Evolutionary conservation across 805 yeast genomes (phyloP), one percentile per base, ranked within the genome.

Genomic region (Clavispora asparagi): DNA sequence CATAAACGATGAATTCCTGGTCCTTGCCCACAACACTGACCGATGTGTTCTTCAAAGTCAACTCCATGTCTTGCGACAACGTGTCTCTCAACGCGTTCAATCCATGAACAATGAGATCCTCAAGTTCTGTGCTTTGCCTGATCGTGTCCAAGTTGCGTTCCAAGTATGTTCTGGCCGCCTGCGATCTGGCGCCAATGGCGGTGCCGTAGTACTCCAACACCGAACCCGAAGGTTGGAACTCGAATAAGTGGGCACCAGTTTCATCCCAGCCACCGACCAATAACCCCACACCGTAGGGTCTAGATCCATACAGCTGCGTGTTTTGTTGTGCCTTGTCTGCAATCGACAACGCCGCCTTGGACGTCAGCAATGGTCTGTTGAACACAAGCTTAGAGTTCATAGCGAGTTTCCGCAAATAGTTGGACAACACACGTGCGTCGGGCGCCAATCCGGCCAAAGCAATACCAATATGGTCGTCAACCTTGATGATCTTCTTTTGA

Each of bases 381-480:
- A 79, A 94, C 26, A 91, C 82, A 76, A 92, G 77, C 59, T 81
- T 86, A 30, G 92, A 85, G 53, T 84, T 79, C 83, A 92, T 85
- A 43, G 97, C 95, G 60, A 91, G 94, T 58, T 88, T 90, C 64
- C 98, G 82, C 58, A 94, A 73, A 67, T 74, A 91, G 63, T 89
- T 94, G 42, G 95, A 83, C 56, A 94, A 76, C 33, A 94, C 95
- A 55, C 99, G 78, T 23, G 98, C 99, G 64, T 94, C 99, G 14
- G 99, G 98, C 0, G 98, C 97, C 59, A 94, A 79, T 9, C 99
- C 99, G 1, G 99, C 97, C 46, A 94, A 76, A 1, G 97, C 97
- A 53, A 94, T 77, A 30, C 98, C 99, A 77, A 94, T 70, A 64
- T 94, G 98, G 51, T 84, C 85, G 64, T 94, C 99, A 47, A 95